Percentiles rank a stretch among this genome's conserved stretches.
These are phyloP conservation scores for Cryptococcus sp. DNA, from an alignment of 1,284 basidiomycete genomes.

Conservation along the genomic window DNA sequence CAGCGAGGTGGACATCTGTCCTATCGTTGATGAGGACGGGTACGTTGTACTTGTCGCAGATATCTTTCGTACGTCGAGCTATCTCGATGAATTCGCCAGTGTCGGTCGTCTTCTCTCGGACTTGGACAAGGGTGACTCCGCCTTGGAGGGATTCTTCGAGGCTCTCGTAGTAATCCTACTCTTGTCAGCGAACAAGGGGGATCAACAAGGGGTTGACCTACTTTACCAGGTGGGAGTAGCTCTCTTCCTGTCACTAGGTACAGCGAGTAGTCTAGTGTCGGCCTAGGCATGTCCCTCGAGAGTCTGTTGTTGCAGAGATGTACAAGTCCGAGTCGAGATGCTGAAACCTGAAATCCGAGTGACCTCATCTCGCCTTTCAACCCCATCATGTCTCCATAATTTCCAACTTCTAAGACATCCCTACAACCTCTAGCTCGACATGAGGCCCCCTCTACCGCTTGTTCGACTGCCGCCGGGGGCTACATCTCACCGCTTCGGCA, in stretches of 20 bases:
- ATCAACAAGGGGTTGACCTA: conserved; percentile 29
- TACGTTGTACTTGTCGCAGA: conserved; percentile 75
- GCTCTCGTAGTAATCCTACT: conserved; percentile 67
- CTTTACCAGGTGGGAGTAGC: conserved; percentile 72
- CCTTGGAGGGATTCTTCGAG: conserved; percentile 78
- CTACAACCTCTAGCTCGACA: neutral
- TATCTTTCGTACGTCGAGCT: conserved; percentile 61
- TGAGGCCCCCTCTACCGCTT: conserved; percentile 23
- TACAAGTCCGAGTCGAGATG: too few relatives aligned
- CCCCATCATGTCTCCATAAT: too few relatives aligned
- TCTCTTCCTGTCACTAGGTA: conserved; percentile 83
- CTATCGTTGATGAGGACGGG: conserved; percentile 90
- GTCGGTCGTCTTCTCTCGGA: conserved; percentile 75
- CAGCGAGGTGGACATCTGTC: conserved; percentile 75
- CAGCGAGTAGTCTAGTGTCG: conserved; percentile 62
- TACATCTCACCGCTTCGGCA: conserved; percentile 31
- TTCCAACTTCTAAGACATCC: too few relatives aligned
- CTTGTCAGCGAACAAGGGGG: conserved; percentile 9
- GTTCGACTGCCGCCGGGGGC: conserved; percentile 35
- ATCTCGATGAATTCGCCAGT: conserved; percentile 80
- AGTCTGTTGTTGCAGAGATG: too few relatives aligned
- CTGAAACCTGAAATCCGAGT: neutral
- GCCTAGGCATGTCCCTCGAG: conserved; percentile 22
- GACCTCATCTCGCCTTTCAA: neutral
- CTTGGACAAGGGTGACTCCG: conserved; percentile 83